Conservation (phyloP, 257 asterid species). For the Solanum gandarillasii region DNA sequence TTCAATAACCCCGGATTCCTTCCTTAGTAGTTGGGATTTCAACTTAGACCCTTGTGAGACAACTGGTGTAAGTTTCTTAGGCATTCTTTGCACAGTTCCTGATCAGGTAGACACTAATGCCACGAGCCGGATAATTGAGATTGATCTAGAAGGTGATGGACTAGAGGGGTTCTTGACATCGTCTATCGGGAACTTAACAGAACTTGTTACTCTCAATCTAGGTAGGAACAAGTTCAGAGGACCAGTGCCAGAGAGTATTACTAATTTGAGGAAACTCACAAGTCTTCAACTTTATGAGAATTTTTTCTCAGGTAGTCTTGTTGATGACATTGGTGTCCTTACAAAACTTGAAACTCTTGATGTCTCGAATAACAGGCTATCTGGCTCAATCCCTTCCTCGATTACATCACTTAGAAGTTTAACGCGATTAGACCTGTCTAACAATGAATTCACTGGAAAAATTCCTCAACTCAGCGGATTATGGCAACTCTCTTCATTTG, state of each 20-base stretch:
- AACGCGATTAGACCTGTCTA: conserved; percentile 11
- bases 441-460: conserved; percentile 25
- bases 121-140: conserved; percentile 16
- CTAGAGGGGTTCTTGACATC: conserved; percentile 41
- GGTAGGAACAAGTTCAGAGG: conserved; percentile 32
- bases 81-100: conserved; percentile 18
- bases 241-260: conserved; percentile 23
- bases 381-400: conserved; percentile 25
- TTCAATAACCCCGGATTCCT: conserved; percentile 26
- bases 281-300: conserved; percentile 21
- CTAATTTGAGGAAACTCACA: conserved; percentile 19
- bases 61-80: conserved; percentile 27
- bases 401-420: conserved; percentile 17
- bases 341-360: conserved; percentile 24
- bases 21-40: conserved; percentile 36
- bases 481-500: conserved; percentile 33
- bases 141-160: conserved; percentile 40
- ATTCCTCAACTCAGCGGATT: conserved; percentile 28
- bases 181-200: conserved; percentile 25
- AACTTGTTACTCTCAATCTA: conserved; percentile 24
- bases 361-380: conserved; percentile 18
- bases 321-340: conserved; percentile 8
- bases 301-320: conserved; percentile 33
- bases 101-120: conserved; percentile 10
- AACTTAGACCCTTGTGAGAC: conserved; percentile 36